Evolutionary conservation across 2,329 filamentous ascomycete genomes (phyloP), one percentile per base, ranked within the genome.

Genomic region (Colletotrichum sp.): DNA sequence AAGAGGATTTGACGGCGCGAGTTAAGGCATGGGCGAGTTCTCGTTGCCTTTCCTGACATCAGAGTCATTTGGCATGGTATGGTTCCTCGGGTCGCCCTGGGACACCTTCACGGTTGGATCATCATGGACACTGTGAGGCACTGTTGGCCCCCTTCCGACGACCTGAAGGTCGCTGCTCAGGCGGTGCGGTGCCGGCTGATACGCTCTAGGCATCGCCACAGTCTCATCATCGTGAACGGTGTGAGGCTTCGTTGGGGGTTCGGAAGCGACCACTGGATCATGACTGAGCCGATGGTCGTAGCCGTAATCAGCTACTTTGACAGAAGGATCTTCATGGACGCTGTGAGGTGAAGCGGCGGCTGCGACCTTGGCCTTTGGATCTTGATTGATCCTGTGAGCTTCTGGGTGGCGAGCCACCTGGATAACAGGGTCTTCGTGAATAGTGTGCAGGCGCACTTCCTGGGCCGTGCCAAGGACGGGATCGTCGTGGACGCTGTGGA

Each of bases 241-340:
- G 28, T 70, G 57, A 32, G 36, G 18, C 21, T 36, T 59, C 24
- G 30, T n/a, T 57, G 21, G 43, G 10, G n/a, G 8, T 14, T 34
- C 52, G 57, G 52, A 26, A 60, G 28, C 21, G 13, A 59, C 63
- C 4, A 68, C 14, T 16, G 34, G 32, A 39, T 75, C 73, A 34
- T 68, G 64, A 34, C 70, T 73, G 18, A 75, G 64, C 10, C 70
- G 48, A 39, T 75, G 73, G 34, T 68, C 59, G 28, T 75, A 24
- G n/a, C 36, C 43, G 36, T 61, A n/a, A 18, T 59, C 48, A 26
- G 21, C 18, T 10, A 59, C 39, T 8, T 65, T 28, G 43, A 61
- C 26, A 10, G 39, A 48, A 9, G 24, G 57, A 34, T 75, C 73
- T 4, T 57, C 24, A 34, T 75, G 57, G 7, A 73, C 64, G 34